phyloP scores from a whole-genome alignment of 768 basidiomycete genomes.

The Russula brevipes region DNA sequence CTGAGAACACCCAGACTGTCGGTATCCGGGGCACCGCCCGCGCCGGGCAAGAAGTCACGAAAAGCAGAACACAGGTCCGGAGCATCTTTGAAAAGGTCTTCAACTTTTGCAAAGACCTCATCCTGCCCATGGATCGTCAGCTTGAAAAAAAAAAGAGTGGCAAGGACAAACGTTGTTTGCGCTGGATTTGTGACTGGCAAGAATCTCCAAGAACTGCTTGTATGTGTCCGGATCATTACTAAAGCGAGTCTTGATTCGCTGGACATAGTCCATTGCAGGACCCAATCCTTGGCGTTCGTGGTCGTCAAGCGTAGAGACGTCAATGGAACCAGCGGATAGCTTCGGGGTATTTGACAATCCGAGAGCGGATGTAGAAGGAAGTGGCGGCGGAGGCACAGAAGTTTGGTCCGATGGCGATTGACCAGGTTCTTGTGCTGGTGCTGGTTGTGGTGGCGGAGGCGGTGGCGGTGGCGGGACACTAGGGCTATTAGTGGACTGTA shows the following conservation, averaged over 20 bases:
- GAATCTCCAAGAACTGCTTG: slow-evolving; percentile 69
- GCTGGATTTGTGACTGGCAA: slow-evolving; percentile 58
- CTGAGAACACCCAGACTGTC: slow-evolving; percentile 17
- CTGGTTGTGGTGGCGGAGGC: background rate
- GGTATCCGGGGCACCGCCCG: background rate
- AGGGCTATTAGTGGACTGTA: slow-evolving; percentile 29
- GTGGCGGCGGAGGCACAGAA: slow-evolving; percentile 6
- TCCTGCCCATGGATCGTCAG: slow-evolving; percentile 35
- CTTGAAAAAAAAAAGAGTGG: slow-evolving; percentile 16
- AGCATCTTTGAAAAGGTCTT: slow-evolving; percentile 65
- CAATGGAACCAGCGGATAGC: slow-evolving; percentile 1
- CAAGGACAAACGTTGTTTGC: slow-evolving; percentile 42
- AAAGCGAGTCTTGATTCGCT: slow-evolving; percentile 93
- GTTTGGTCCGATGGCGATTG: slow-evolving; percentile 7
- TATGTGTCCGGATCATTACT: slow-evolving; percentile 75
- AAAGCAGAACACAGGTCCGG: slow-evolving; percentile 72
- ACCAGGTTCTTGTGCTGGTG: background rate
- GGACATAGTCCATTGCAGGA: slow-evolving; percentile 90
- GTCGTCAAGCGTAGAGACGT: slow-evolving; percentile 12
- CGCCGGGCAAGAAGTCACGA: slow-evolving; percentile 63
- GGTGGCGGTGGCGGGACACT: slow-evolving; percentile 6
- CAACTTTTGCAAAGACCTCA: slow-evolving; percentile 65
- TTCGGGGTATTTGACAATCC: slow-evolving; percentile 16
- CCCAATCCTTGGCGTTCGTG: slow-evolving; percentile 39
- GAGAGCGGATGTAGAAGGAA: slow-evolving; percentile 17